phyloP scores from a whole-genome alignment of 306 rosid species.

The Notholithocarpus densiflorus region DNA sequence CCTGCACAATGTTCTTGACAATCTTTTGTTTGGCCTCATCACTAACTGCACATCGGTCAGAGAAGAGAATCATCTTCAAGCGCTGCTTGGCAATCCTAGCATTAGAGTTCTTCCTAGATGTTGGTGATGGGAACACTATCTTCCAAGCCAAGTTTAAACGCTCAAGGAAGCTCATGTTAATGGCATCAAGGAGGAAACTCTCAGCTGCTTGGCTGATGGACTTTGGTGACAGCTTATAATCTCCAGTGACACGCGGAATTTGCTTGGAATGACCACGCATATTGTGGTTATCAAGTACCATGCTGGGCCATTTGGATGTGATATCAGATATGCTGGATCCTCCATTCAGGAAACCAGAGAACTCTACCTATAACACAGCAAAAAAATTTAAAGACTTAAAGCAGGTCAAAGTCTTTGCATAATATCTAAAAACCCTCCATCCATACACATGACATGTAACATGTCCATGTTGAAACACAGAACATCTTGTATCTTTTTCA shows the following conservation, averaged over 20 bases:
- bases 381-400: not conserved
- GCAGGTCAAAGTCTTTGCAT: conserved; percentile 11
- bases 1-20: conserved; percentile 68
- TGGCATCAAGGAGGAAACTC: conserved; percentile 78
- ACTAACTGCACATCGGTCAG: conserved; percentile 90
- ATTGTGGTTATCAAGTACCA: conserved; percentile 37
- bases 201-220: conserved; percentile 60
- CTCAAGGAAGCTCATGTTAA: conserved; percentile 87
- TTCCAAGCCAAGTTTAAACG: conserved; percentile 92
- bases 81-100: conserved; percentile 96
- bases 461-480: not conserved
- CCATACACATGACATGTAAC: not conserved
- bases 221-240: conserved; percentile 42
- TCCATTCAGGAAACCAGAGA: conserved; percentile 47
- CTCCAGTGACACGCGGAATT: conserved; percentile 34
- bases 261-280: conserved; percentile 42
- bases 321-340: conserved; percentile 45
- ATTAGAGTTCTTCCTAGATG: conserved; percentile 63
- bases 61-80: conserved; percentile 88
- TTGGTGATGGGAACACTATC: conserved; percentile 74
- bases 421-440: not conserved
- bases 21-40: conserved; percentile 89
- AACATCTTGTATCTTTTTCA: not conserved
- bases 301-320: conserved; percentile 44
- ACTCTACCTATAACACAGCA: conserved; percentile 56